Percentiles rank a stretch among this genome's conserved stretches.
phyloP scores from a whole-genome alignment of 768 basidiomycete genomes.

The Tulasnella sp. region DNA sequence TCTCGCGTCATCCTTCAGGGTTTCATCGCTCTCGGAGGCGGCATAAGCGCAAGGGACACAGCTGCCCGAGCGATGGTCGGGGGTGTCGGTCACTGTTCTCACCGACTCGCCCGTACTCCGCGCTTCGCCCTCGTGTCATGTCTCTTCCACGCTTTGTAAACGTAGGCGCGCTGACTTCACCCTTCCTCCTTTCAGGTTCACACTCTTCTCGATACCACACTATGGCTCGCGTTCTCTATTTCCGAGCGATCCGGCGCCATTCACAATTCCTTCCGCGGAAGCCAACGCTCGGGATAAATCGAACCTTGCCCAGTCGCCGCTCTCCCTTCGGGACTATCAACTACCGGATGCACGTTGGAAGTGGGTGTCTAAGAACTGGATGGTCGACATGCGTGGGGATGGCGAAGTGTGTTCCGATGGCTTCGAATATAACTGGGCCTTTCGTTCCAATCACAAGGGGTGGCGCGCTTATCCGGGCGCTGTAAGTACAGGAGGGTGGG shows the following conservation, averaged over 20 bases:
- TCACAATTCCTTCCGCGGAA: conserved; percentile 44
- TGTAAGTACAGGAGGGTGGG: conserved; percentile 58
- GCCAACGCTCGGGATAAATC: conserved; percentile 1
- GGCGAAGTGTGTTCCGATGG: conserved; percentile 57
- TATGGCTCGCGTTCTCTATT: conserved; percentile 63
- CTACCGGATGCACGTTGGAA: conserved; percentile 72
- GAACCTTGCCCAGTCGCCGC: conserved; percentile 19
- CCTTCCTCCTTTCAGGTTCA: conserved; percentile 33
- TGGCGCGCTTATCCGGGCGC: conserved; percentile 58
- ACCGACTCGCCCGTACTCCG: not conserved
- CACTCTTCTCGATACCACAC: conserved; percentile 58
- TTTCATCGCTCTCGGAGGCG: too few relatives aligned
- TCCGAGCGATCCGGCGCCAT: conserved; percentile 62
- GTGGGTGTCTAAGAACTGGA: conserved; percentile 73
- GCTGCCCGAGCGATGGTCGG: too few relatives aligned
- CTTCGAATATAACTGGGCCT: conserved; percentile 78
- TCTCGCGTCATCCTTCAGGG: too few relatives aligned
- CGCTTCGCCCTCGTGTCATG: not conserved
- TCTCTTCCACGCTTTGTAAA: not conserved
- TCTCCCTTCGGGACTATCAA: conserved; percentile 48
- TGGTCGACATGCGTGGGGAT: conserved; percentile 80
- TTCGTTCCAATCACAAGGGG: conserved; percentile 39
- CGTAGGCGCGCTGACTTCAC: not conserved
- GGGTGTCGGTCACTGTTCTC: too few relatives aligned
- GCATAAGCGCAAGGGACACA: too few relatives aligned